Percentiles rank a stretch among this genome's conserved stretches.
phyloP scores from a whole-genome alignment of 2,329 filamentous ascomycete species.

The Metarhizium anisopliae region DNA sequence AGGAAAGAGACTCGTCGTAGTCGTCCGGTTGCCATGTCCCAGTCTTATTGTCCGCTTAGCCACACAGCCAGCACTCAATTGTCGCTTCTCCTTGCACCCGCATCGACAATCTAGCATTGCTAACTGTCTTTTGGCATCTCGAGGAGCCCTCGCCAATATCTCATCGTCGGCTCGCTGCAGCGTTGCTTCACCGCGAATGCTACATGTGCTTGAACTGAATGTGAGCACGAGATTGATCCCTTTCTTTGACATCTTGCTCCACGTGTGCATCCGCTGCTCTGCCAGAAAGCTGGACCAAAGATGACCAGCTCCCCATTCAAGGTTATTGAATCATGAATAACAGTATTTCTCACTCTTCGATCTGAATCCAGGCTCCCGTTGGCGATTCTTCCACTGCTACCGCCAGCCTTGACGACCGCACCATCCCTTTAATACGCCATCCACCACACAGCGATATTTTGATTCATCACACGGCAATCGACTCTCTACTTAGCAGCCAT shows the following conservation, averaged over 20 bases:
- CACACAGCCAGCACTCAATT: not conserved
- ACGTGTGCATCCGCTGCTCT: not conserved
- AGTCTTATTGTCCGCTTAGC: not conserved
- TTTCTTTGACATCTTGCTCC: not conserved
- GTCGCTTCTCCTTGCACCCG: slow-evolving; percentile 8
- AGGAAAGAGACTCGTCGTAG: slow-evolving; percentile 7
- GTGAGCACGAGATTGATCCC: slow-evolving; percentile 8
- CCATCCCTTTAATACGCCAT: not conserved
- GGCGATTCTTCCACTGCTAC: not conserved
- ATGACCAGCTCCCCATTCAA: not conserved
- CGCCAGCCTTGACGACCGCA: not conserved
- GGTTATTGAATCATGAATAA: not conserved
- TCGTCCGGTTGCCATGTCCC: slow-evolving; percentile 7
- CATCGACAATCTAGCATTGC: slow-evolving; percentile 16
- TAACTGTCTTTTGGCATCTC: slow-evolving; percentile 13
- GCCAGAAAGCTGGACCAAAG: not conserved
- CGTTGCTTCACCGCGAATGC: slow-evolving; percentile 17
- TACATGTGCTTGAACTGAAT: slow-evolving; percentile 16
- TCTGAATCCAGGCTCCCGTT: not conserved
- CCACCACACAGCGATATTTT: not conserved
- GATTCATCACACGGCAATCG: not conserved
- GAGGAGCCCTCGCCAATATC: not conserved
- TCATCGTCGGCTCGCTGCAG: not conserved
- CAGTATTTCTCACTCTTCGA: not conserved
- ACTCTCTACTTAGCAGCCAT: slow-evolving; percentile 20